Conservation (phyloP, 1,139 yeast genomes). For the Magnusiomyces paraingens region DNA sequence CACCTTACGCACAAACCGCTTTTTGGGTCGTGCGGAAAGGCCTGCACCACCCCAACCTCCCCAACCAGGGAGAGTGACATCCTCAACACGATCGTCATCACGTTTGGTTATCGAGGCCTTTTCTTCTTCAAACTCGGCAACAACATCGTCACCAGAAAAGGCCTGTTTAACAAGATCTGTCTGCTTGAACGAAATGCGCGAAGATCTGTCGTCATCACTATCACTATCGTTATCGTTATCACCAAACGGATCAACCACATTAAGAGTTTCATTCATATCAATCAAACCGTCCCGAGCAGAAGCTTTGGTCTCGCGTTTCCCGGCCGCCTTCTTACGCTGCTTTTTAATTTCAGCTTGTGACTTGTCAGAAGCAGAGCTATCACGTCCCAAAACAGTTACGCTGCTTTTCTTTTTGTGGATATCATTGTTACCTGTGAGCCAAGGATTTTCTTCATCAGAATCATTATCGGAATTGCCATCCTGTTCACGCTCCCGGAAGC, state of each 20-base stretch:
- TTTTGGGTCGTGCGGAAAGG: constrained; percentile 38
- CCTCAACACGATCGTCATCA: constrained; percentile 85
- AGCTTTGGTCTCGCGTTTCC: constrained; percentile 25
- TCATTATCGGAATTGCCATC: constrained; percentile 6
- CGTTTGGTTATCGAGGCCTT: constrained; percentile 61
- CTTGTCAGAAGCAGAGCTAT: constrained; percentile 46
- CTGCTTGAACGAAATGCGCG: constrained; percentile 54
- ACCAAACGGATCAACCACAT: constrained; percentile 41
- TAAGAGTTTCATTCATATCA: constrained; percentile 40
- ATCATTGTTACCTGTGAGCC: constrained; percentile 47
- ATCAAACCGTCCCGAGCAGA: constrained; percentile 40
- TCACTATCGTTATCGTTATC: constrained; percentile 28
- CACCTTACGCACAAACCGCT: constrained; percentile 53
- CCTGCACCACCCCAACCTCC: constrained; percentile 40
- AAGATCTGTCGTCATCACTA: constrained; percentile 30
- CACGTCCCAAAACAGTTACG: constrained; percentile 49
- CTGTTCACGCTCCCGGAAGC: constrained; percentile 11
- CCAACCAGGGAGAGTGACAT: constrained; percentile 92
- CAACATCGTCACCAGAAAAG: constrained; percentile 92
- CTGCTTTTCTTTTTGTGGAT: constrained; percentile 46
- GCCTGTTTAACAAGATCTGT: constrained; percentile 82
- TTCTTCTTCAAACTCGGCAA: constrained; percentile 68
- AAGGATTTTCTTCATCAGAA: constrained; percentile 52
- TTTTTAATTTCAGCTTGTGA: constrained; percentile 45
- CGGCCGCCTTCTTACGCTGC: constrained; percentile 22